These are phyloP conservation scores for Candida nanaspora DNA, from an alignment of 805 yeast genomes.

Conservation along the genomic window DNA sequence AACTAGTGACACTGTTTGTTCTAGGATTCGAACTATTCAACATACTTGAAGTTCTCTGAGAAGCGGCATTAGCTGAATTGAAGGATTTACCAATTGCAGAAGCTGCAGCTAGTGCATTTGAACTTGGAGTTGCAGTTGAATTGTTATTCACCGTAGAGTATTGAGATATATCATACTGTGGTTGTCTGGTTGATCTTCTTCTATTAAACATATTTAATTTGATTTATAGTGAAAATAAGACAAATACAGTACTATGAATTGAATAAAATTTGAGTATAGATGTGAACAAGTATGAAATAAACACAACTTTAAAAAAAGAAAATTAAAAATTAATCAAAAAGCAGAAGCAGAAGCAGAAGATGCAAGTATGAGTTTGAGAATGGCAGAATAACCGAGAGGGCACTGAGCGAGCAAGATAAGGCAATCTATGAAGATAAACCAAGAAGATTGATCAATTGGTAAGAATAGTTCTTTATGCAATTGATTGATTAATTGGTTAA, in stretches of 20 bases:
- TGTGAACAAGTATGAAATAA: too few species aligned
- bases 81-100: conserved; percentile 45
- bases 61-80: conserved; percentile 7
- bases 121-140: conserved; percentile 23
- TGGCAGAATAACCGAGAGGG: too few species aligned
- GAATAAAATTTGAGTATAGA: too few species aligned
- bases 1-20: conserved; percentile 11
- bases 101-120: conserved; percentile 61
- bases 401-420: too few species aligned
- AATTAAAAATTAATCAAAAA: too few species aligned
- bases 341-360: too few species aligned
- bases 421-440: too few species aligned
- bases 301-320: too few species aligned
- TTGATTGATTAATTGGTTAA: too few species aligned
- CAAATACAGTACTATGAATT: neutral
- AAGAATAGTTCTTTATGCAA: too few species aligned
- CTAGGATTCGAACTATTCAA: conserved; percentile 13
- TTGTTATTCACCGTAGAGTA: conserved; percentile 13
- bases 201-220: conserved; percentile 11
- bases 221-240: neutral
- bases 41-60: conserved; percentile 11
- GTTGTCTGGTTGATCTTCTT: conserved; percentile 14
- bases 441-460: too few species aligned
- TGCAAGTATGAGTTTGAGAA: too few species aligned
- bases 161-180: conserved; percentile 11